Base-by-base conservation (phyloP, 1,284 basidiomycete genomes). In the Coniophora puteana region DNA sequence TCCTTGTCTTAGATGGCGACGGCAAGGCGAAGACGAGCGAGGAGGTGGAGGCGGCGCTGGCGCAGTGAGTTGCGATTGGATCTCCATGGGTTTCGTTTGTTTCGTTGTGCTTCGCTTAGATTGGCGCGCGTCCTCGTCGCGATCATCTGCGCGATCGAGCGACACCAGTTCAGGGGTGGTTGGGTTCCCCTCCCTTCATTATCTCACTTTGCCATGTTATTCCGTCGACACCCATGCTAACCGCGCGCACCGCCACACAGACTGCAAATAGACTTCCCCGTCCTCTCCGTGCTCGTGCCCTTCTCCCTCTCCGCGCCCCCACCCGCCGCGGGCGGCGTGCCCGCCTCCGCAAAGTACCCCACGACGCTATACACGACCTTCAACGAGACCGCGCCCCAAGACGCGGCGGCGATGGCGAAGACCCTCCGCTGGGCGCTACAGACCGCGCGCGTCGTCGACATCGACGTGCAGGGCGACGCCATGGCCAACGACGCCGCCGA, bases 401-500 rank as follows among this genome's bases (percentile, higher is more conserved):
- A 31, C 3, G 22, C 46, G 38, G 61, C 55, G 4, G 41, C 39
- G 11, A 54, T 50, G 17, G 59, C 61, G 45, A 39, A 38, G 24
- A 78, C 73, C 36, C 63, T 90, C 27, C 62, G 63, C 46, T 83
- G 80, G 76, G 85, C 83, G 1, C 63, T 90, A 8, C 62, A 73
- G 35, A 68, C 71, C 43, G 78, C 74, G 28, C 69, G 71, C 41
- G 74, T 77, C 12, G 74, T 90, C 14, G 83, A 88, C 53, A 74
- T 90, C 48, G 78, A 86, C 53, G 67, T 89, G 36, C 67, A 75
- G 47, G 66, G 68, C 25, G 66, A 71, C 37, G 63, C 84, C 38
- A 64, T 70, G 8, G 55, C 57, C 8, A 54, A 57, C 4, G 80
- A 86, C 41, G 57, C 70, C 18, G 68, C 56, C 4, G 89, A 92